These are phyloP conservation scores for Leccinum solheimii DNA, from an alignment of 1,284 basidiomycete species.

Conservation along the genomic window DNA sequence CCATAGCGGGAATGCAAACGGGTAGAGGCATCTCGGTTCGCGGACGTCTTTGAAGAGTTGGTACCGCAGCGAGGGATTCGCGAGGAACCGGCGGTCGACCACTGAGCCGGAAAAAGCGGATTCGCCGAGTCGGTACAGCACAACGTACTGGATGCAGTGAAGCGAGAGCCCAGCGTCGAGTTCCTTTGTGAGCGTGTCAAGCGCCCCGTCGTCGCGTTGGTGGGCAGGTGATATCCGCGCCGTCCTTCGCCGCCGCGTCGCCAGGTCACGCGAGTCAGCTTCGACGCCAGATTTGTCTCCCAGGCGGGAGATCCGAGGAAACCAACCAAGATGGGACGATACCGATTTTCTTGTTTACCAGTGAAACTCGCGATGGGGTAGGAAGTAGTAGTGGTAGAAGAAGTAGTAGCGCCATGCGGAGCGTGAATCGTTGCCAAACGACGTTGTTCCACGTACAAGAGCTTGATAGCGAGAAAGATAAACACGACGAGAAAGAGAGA, in stretches of 20 bases:
- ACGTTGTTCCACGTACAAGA: constrained; percentile 31
- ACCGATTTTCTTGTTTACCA: constrained; percentile 3
- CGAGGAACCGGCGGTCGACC: neutral
- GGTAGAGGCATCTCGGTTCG: neutral
- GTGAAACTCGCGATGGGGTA: neutral
- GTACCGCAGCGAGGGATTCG: neutral
- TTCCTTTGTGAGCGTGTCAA: constrained; percentile 3
- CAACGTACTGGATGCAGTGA: constrained; percentile 11
- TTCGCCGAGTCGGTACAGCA: neutral
- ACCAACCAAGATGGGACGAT: constrained; percentile 24
- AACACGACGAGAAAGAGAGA: constrained; percentile 20
- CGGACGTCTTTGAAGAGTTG: too few species aligned
- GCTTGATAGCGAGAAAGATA: constrained; percentile 25
- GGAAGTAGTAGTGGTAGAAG: constrained; percentile 3
- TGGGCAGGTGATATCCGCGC: constrained; percentile 9
- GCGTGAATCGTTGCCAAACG: constrained; percentile 29
- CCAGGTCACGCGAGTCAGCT: constrained; percentile 13
- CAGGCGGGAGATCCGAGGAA: constrained; percentile 34
- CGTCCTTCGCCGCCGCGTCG: neutral
- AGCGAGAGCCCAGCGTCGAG: constrained; percentile 3
- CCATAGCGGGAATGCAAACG: neutral
- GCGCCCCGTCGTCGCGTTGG: constrained; percentile 1
- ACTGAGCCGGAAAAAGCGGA: neutral
- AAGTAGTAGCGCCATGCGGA: neutral
- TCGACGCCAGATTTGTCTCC: constrained; percentile 25